Base-by-base conservation (phyloP, 202 grass and related monocot species). In the Zoysia matrella region DNA sequence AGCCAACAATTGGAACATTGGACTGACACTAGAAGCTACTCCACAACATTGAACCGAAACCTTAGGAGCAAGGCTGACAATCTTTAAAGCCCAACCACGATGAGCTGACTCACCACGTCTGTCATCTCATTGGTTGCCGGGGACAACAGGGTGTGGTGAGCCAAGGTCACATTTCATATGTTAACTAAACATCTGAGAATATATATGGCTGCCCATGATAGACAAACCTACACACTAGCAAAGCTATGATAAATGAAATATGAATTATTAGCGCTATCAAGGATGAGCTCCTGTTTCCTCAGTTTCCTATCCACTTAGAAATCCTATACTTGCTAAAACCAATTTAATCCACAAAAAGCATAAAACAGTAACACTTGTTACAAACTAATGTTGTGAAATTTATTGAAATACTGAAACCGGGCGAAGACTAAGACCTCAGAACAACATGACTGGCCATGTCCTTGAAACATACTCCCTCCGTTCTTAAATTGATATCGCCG, bases 381-480 rank as follows among this genome's bases (percentile, higher is more conserved):
- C 12, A 55, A 13, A 3, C 52, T 55, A 55, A 11, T 52, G 51
- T 52, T 52, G 51, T 82, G 14, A 87, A 81, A 41, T 88, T 92
- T 82, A 94, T 45, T 47, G 46, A 47, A 56, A 84, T 71, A 49
- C 42, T 76, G 56, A 55, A 80, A 75, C 14, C 15, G 8, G 8
- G 10, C 22, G 65, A 85, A 11, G 67, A 7, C 57, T 46, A 53
- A 56, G 11, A 5, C 30, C 30, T 36, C 30, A 36, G 30, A 36
- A 36, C 30, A 36, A 36, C 30, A 36, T 36, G 30, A 36, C 30
- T 36, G 30, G 30, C 1, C 30, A 36, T 36, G 30, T 36, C 30
- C 30, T 36, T 36, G 30, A 36, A 36, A 36, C 30, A 36, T 36
- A 36, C 30, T 36, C 30, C 30, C 1, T 36, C 30, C 30, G 30